Evolutionary conservation across 768 basidiomycete genomes (phyloP), one percentile per base, ranked within the genome.

Genomic region (Mycena pura): DNA sequence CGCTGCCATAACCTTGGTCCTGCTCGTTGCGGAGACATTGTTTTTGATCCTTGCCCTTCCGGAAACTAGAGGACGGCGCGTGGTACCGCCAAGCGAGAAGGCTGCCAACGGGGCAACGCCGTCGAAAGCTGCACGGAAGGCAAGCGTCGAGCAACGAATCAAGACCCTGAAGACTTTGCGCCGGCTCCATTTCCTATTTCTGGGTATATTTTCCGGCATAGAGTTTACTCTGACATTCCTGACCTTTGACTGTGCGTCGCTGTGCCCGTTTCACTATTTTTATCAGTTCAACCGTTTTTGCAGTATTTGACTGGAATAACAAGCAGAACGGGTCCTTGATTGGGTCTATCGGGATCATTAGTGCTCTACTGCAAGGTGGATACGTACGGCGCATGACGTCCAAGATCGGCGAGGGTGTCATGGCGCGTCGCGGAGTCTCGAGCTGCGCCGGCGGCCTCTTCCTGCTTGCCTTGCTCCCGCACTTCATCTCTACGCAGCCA

Each of bases 191-290:
- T 90, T 95, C 72, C 74, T 88, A 44, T 99, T 98, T 80, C 78
- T 99, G 60, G 85, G 89, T 51, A 72, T 96, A 48, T 99, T 99
- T 75, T 96, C 96, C 2, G 96, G 96, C 13, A 86, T 97, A 48
- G 96, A 99, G 72, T 98, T 98, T 75, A 99, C 96, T 0, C 80
- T 99, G 21, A 96, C 95, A 0, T 99, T 99, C 82, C 79, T 98
- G 45, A 97, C 92, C 2, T 95, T 93, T 69, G 92, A 94, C 72
- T 75, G 93, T 91, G 77, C 73, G 89, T 82, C n/a, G 50, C 10
- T 62, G 27, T 57, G 62, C 11, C 60, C 6, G 52, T 15, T 48
- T 17, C 24, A 24, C 39, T 43, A 28, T 13, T 17, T 28, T 28
- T 21, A 17, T 25, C 19, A 24, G 15, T 32, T 8, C 3, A 29